Base-by-base conservation (phyloP, 148 eudicot species). In the Mesembryanthemum crystallinum region DNA sequence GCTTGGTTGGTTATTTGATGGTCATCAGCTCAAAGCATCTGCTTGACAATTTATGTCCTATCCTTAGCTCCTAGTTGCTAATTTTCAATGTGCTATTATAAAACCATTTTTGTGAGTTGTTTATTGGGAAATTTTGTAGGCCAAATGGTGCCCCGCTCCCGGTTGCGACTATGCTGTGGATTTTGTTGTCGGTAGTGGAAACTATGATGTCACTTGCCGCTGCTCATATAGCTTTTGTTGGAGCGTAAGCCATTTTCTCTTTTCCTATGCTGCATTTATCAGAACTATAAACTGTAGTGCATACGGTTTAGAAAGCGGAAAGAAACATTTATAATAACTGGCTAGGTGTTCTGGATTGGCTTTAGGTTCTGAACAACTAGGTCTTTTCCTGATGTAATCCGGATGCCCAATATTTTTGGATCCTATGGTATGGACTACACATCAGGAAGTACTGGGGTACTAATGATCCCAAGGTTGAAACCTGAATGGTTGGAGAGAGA, bases 61-160 rank as follows among this genome's bases (percentile, higher is more conserved):
- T 47, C 35, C 32, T 33, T 30, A 21, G 47, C 15, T 10, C 43
- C 45, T 21, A 42, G 24, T 52, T 13, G 69, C 45, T 30, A 54
- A 11, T 64, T 64, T 14, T 39, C 10, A 61, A 51, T 60, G 10
- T 4, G 17, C 13, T 25, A 60, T 58, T 47, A 30, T 37, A 37
- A 8, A 37, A 37, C 32, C 12, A 51, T 18, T 39, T 54, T 23
- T 65, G 21, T n/a, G 14, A 20, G 8, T 60, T 20, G 32, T 13
- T 67, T 39, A 52, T 60, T 14, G 69, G 42, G 64, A 45, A 42
- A 49, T 73, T 75, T 24, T 79, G 43, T 73, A 90, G 97, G 91
- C 91, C 59, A 92, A 92, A 81, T 90, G 96, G 98, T 92, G 98
- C 64, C 98, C 98, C 63, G 93, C 91, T 82, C 93, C 98, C n/a